Conservation (phyloP, 805 yeast species). For the Schizosaccharomyces pombe region DNA sequence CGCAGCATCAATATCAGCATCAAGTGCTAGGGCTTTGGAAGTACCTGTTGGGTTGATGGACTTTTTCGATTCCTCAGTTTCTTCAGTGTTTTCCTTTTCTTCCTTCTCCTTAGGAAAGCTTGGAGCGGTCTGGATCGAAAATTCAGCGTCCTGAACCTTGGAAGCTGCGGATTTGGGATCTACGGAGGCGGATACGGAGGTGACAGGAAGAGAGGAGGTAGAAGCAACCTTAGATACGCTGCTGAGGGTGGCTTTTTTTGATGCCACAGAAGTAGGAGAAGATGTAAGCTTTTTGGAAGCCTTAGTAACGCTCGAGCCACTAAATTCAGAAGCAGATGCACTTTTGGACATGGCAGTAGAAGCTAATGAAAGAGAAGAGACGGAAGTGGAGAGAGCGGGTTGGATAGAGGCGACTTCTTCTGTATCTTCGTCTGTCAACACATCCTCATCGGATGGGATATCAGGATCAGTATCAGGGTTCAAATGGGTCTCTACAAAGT, state of each 20-base stretch:
- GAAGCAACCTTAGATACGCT: not conserved
- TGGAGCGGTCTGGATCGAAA: conserved; percentile 6
- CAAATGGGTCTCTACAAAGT: not conserved
- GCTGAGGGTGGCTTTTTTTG: not conserved
- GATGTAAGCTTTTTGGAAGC: not conserved
- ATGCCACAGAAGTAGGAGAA: not conserved
- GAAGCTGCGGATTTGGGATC: conserved; percentile 6
- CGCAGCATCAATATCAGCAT: conserved; percentile 14
- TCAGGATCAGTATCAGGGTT: not conserved
- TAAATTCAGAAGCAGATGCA: not conserved
- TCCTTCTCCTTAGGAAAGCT: not conserved
- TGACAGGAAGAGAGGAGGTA: not conserved
- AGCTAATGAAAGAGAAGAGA: not conserved
- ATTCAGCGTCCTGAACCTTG: conserved; percentile 6
- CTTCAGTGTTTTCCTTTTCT: conserved; percentile 3
- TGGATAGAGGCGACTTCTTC: not conserved
- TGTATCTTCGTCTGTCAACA: not conserved
- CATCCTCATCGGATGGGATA: not conserved
- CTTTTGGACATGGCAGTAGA: not conserved
- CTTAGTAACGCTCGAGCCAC: not conserved
- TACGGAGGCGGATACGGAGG: conserved; percentile 2
- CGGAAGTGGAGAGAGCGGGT: not conserved
- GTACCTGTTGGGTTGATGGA: conserved; percentile 16
- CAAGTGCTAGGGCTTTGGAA: conserved; percentile 14
- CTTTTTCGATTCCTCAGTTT: not conserved